Conservation (phyloP, 306 rosid genomes). For the Corylus avellana region DNA sequence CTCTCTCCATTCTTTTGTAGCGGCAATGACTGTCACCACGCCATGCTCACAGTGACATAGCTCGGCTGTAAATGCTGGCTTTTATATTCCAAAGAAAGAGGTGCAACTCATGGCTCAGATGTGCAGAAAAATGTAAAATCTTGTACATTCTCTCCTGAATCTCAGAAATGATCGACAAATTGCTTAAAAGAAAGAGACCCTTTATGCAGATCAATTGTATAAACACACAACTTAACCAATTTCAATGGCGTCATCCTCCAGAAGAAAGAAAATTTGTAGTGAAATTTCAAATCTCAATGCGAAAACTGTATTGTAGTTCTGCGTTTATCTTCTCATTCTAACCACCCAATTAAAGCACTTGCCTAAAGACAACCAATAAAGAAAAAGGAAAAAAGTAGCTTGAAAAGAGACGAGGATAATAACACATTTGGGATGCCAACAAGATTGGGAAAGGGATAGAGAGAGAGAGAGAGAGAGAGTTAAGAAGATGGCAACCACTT, state of each 20-base stretch:
- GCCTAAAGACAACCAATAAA: background rate
- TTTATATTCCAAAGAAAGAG: background rate
- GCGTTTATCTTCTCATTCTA: constrained; percentile 8
- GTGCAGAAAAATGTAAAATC: background rate
- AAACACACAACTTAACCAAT: background rate
- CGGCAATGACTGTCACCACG: constrained; percentile 4
- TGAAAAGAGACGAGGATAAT: constrained; percentile 12
- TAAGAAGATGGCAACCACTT: constrained; percentile 5
- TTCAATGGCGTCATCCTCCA: background rate
- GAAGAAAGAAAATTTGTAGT: too few species aligned
- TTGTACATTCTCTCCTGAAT: background rate
- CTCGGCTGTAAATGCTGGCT: background rate
- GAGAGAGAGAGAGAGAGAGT: constrained; percentile 3
- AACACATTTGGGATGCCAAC: background rate
- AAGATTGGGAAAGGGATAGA: background rate
- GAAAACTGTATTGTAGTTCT: background rate
- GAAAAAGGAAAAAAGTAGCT: background rate
- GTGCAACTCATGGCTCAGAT: background rate
- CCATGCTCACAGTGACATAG: background rate
- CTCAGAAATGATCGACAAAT: background rate
- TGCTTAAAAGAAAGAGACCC: too few species aligned
- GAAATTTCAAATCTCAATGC: background rate
- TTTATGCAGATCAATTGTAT: background rate
- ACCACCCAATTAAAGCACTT: background rate
- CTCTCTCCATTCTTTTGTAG: constrained; percentile 33